These are phyloP conservation scores for Pittosporum tobira DNA, from an alignment of 129 eudicot genomes.

Conservation along the genomic window DNA sequence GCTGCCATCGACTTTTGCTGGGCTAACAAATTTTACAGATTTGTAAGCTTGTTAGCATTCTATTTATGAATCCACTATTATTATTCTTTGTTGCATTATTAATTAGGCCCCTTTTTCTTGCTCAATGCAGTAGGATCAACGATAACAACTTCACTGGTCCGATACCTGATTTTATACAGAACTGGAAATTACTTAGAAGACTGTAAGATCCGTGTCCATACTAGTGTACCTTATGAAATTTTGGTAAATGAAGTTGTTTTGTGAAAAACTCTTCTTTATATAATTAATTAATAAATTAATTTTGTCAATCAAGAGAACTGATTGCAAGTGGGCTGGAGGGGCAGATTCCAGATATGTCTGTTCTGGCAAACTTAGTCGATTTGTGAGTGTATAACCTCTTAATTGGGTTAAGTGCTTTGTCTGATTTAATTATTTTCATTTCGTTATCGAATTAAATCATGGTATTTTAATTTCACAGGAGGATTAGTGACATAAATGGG, in stretches of 20 bases:
- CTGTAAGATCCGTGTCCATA: conserved; percentile 42
- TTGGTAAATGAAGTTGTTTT: not conserved
- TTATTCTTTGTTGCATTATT: not conserved
- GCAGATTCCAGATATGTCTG: conserved; percentile 73
- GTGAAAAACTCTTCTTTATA: not conserved
- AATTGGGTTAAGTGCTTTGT: not conserved
- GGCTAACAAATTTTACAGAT: conserved; percentile 46
- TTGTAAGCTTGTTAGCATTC: conserved; percentile 35
- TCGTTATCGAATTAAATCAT: not conserved
- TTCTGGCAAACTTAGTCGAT: conserved; percentile 37
- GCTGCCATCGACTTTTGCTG: conserved; percentile 57
- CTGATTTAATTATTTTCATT: not conserved
- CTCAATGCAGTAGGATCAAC: conserved; percentile 65
- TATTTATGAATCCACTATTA: not conserved
- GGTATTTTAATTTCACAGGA: conserved; percentile 40
- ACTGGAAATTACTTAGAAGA: conserved; percentile 60
- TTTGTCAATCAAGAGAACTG: conserved; percentile 55
- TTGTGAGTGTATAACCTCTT: conserved; percentile 40
- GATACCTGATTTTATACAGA: conserved; percentile 66
- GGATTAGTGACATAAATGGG: conserved; percentile 57
- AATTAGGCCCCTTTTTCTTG: not conserved
- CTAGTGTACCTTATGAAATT: not conserved
- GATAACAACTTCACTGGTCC: conserved; percentile 67
- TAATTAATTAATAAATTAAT: not conserved
- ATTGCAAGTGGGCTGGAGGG: conserved; percentile 80